Conservation (phyloP, 2,329 filamentous ascomycete genomes). For the Leptographium wingfieldii region DNA sequence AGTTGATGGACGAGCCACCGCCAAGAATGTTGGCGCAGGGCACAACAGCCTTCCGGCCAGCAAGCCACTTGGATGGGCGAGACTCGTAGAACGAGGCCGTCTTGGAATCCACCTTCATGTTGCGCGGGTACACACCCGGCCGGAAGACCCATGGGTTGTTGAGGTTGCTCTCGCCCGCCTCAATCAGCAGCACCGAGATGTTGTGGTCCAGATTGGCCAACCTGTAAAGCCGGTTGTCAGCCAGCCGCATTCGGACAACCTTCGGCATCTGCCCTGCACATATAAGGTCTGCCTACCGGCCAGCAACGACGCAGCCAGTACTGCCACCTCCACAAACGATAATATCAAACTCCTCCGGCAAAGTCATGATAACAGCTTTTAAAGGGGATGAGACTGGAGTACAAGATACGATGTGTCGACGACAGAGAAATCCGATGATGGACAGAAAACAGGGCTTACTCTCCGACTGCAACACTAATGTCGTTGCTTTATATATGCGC, state of each 20-base stretch:
- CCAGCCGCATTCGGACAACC: conserved; percentile 7
- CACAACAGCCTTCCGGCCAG: conserved; percentile 59
- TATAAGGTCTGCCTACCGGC: conserved; percentile 28
- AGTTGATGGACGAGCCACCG: conserved; percentile 64
- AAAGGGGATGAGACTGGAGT: not conserved
- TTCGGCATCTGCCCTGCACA: not conserved
- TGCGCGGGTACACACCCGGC: conserved; percentile 63
- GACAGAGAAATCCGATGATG: not conserved
- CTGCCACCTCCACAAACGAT: conserved; percentile 68
- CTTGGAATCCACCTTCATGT: conserved; percentile 71
- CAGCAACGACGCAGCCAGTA: conserved; percentile 46
- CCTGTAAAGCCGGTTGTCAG: conserved; percentile 23
- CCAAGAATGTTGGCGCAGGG: conserved; percentile 62
- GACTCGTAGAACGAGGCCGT: conserved; percentile 75
- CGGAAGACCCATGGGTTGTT: conserved; percentile 72
- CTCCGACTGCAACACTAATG: not conserved
- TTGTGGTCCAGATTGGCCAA: conserved; percentile 67
- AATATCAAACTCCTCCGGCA: conserved; percentile 71
- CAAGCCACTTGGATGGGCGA: conserved; percentile 58
- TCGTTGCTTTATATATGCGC: not conserved
- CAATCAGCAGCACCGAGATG: conserved; percentile 55
- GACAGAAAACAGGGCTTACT: not conserved
- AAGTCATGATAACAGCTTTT: conserved; percentile 1
- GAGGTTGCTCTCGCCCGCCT: conserved; percentile 59
- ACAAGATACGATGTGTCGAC: not conserved